phyloP scores from a whole-genome alignment of 2,329 filamentous ascomycete species.

The Ceratocystis cacaofunesta region DNA sequence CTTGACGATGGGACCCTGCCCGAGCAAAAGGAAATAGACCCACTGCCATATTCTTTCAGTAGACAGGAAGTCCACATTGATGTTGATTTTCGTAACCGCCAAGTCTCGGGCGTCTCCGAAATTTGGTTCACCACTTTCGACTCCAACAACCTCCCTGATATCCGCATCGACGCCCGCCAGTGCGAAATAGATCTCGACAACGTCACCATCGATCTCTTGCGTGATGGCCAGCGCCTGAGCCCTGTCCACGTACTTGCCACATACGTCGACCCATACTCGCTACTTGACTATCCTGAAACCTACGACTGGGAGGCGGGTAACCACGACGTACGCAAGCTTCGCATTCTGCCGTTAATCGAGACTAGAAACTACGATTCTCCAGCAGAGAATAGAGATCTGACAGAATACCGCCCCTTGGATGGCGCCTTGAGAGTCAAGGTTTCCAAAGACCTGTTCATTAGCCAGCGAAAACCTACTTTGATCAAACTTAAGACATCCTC shows the following conservation, averaged over 20 bases:
- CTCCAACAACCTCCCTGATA: conserved; percentile 40
- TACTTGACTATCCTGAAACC: conserved; percentile 43
- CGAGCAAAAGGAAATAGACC: conserved; percentile 25
- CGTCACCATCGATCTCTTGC: conserved; percentile 34
- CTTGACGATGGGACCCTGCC: conserved; percentile 23
- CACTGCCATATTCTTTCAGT: conserved; percentile 41
- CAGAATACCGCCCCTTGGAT: conserved; percentile 42
- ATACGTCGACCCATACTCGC: conserved; percentile 52
- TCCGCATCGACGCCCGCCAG: conserved; percentile 48
- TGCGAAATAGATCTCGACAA: conserved; percentile 41
- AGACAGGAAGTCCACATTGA: conserved; percentile 84
- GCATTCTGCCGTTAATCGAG: conserved; percentile 39
- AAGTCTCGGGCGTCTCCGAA: conserved; percentile 62
- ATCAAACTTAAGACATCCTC: conserved; percentile 34
- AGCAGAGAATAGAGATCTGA: conserved; percentile 38
- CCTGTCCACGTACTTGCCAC: conserved; percentile 22
- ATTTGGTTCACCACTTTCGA: conserved; percentile 58
- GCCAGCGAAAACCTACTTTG: conserved; percentile 27
- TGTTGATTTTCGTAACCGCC: conserved; percentile 65
- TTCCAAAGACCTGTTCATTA: conserved; percentile 12
- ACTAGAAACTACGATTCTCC: conserved; percentile 38
- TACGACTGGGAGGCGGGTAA: conserved; percentile 56
- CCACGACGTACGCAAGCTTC: conserved; percentile 58
- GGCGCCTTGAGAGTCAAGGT: conserved; percentile 33
- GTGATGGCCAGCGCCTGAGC: conserved; percentile 22